Evolutionary conservation across 2,329 filamentous ascomycete genomes (phyloP), one percentile per base, ranked within the genome.

Genomic region (Gaeumannomyces tritici): DNA sequence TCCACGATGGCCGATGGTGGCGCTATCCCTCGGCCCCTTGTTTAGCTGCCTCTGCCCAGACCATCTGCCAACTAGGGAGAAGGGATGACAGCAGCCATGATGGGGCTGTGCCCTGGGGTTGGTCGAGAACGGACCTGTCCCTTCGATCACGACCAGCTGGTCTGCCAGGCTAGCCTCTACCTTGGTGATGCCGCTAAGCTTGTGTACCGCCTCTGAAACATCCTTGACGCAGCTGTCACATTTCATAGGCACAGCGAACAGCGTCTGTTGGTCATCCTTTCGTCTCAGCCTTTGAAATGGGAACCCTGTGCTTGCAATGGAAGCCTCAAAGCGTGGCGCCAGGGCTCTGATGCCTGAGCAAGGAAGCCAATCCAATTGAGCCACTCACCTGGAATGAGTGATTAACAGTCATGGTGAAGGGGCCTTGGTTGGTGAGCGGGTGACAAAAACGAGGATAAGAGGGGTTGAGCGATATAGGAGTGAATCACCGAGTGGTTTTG

Each of bases 201-300:
- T 86, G 74, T 89, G 84, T 60, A 98, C 79, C 59, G 91, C 87
- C 66, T 84, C 83, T 70, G 91, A 91, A 73, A 99, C 87, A 70
- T 91, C 88, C 75, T 93, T 89, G 74, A 96, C 86, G 79, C 95
- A 98, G 71, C 83, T 81, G 70, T 96, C 89, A 79, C 95, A 98
- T 76, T 88, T 91, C 80, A 98, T 88, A 62, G 92, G 93, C 69
- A 98, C 95, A 66, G 93, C 92, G 75, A 98, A 98, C 67, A 93
- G 89, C 65, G 93, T 96, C 89, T 98, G 69, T 71, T 69, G 12
- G 15, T 4, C 24, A 24, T 51, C 5, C 35, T 59, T 31, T 42
- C 29, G 13, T 62, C 35, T 42, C 29, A 64, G 47, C 29, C 6
- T n/a, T 15, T 27, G 51, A 67, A 0, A 21, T 24, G 42, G 2